Conservation (phyloP, 345 rosid species). For the Psidium guajava region DNA sequence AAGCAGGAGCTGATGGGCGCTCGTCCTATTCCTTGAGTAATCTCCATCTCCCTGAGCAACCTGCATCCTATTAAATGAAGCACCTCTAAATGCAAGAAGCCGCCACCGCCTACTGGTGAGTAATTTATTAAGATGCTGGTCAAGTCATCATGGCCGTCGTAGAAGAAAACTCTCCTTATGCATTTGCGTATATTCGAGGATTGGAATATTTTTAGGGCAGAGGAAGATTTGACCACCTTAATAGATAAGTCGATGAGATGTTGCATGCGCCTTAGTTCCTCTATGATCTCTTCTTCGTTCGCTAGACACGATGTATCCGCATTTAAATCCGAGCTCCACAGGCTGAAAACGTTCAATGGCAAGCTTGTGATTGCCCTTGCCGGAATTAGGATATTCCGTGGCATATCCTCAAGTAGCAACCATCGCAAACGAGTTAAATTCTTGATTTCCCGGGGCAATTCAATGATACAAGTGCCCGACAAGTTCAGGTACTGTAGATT, state of each 20-base stretch:
- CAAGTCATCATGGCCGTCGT: accelerated
- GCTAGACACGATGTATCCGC: too few relatives aligned
- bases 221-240: accelerated
- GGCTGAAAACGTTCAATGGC: background rate
- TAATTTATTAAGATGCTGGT: background rate
- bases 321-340: accelerated
- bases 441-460: background rate
- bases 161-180: background rate
- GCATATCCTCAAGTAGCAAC: background rate
- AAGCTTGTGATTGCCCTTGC: background rate
- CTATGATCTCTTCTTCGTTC: background rate
- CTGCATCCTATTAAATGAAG: accelerated
- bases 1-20: background rate
- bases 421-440: background rate
- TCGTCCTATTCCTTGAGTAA: background rate
- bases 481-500: background rate
- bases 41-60: background rate
- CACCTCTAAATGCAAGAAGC: background rate
- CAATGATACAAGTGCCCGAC: accelerated
- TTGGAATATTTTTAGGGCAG: background rate
- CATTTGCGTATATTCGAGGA: background rate
- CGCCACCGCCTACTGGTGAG: background rate
- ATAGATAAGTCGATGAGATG: background rate
- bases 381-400: background rate
- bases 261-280: background rate